Evolutionary conservation across 2,329 filamentous ascomycete species (phyloP).

Genomic region (Claviceps sp.): DNA sequence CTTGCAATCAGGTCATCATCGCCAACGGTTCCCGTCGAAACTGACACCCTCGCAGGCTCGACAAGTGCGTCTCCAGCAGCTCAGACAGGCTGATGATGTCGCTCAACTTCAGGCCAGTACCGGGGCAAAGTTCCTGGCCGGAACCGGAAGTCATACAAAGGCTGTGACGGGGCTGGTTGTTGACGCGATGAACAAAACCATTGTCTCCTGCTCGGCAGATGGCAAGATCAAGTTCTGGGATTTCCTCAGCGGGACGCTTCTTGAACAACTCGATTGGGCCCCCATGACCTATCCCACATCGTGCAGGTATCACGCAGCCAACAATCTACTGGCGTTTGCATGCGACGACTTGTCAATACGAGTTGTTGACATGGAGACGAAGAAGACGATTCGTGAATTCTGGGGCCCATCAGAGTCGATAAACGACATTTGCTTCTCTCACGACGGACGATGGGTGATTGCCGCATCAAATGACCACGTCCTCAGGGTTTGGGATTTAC

Average conservation of each 20-base stretch:
- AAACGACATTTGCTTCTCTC: constrained; percentile 79
- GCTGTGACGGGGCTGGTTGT: constrained; percentile 77
- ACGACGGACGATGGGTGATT: constrained; percentile 86
- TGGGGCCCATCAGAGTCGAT: constrained; percentile 65
- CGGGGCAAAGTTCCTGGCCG: constrained; percentile 29
- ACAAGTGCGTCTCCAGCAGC: constrained; percentile 54
- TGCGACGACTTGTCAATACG: constrained; percentile 83
- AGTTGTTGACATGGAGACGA: constrained; percentile 80
- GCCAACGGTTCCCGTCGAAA: constrained; percentile 73
- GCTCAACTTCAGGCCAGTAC: constrained; percentile 36
- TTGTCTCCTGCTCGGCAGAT: constrained; percentile 80
- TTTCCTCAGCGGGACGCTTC: constrained; percentile 66
- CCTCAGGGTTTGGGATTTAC: constrained; percentile 84
- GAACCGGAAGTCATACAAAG: constrained; percentile 62
- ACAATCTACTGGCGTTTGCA: constrained; percentile 74
- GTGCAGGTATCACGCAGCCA: constrained; percentile 68
- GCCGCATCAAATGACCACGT: constrained; percentile 71
- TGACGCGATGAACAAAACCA: constrained; percentile 73
- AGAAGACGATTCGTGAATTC: constrained; percentile 82
- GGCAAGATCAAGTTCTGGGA: constrained; percentile 98
- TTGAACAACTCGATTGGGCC: constrained; percentile 74
- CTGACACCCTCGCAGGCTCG: constrained; percentile 67
- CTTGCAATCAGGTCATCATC: constrained; percentile 79
- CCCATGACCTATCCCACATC: constrained; percentile 59
- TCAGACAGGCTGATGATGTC: constrained; percentile 44